A percentile compares a stretch with the other conserved stretches of the same genome.
Evolutionary conservation across 768 basidiomycete genomes (phyloP).

Genomic region (Macrolepiota fuliginosa): DNA sequence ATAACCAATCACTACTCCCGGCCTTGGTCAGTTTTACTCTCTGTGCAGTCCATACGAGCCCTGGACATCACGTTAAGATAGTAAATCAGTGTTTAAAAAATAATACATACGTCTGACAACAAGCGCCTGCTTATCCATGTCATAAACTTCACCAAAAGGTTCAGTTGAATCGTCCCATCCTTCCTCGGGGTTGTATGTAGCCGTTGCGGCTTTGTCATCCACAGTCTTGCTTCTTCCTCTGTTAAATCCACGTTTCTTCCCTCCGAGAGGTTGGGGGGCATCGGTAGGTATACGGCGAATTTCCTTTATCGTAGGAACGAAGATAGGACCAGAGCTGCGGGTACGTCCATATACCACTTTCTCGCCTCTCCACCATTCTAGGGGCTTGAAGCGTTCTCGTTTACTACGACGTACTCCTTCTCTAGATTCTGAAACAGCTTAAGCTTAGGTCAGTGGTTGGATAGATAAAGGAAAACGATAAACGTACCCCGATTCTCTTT

Average conservation of each 20-base stretch:
- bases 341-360: constrained; percentile 75
- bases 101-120: constrained; percentile 64
- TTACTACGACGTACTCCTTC: constrained; percentile 68
- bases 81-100: constrained; percentile 11
- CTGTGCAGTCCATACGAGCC: constrained; percentile 73
- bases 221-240: constrained; percentile 55
- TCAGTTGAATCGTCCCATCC: constrained; percentile 87
- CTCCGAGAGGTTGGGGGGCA: constrained; percentile 26
- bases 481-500: constrained; percentile 41
- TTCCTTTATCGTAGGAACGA: constrained; percentile 70
- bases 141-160: constrained; percentile 62
- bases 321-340: constrained; percentile 35
- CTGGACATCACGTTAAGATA: constrained; percentile 35
- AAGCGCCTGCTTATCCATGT: constrained; percentile 61
- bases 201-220: constrained; percentile 32
- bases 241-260: constrained; percentile 30
- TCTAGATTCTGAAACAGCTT: constrained; percentile 27
- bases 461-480: neutral
- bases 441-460: neutral
- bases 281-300: constrained; percentile 57
- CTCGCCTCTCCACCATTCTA: constrained; percentile 95
- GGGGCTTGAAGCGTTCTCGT: constrained; percentile 66
- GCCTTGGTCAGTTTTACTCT: constrained; percentile 64
- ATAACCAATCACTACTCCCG: constrained; percentile 69
- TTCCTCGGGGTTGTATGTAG: constrained; percentile 51